A percentile compares a stretch with the other conserved stretches of the same genome.
These are phyloP conservation scores for Fusarium sp. DNA, from an alignment of 2,329 filamentous ascomycete species.

Conservation along the genomic window DNA sequence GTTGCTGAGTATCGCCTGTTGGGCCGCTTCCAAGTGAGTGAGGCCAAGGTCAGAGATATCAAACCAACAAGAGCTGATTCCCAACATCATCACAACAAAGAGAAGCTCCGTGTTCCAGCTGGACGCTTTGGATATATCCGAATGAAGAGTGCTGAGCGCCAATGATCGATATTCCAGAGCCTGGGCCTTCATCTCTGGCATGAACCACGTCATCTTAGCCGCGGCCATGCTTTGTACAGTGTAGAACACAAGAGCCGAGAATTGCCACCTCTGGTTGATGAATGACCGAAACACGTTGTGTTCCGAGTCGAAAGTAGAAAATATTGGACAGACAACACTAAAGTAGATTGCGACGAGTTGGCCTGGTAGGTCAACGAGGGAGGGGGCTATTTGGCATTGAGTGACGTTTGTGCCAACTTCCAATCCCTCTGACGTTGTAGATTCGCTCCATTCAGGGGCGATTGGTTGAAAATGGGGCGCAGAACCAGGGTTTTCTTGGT, in stretches of 20 bases:
- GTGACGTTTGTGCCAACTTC: background rate
- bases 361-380: background rate
- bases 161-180: background rate
- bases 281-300: slow-evolving; percentile 3
- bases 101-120: slow-evolving; percentile 4
- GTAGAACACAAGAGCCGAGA: slow-evolving; percentile 1
- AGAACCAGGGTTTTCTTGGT: background rate
- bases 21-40: slow-evolving; percentile 1
- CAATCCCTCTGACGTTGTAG: background rate
- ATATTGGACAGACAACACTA: slow-evolving; percentile 2
- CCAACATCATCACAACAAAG: background rate
- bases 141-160: slow-evolving; percentile 1
- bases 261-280: background rate
- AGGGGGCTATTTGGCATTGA: background rate
- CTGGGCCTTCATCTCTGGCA: background rate
- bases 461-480: background rate
- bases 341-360: slow-evolving; percentile 9
- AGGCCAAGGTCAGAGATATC: slow-evolving; percentile 4
- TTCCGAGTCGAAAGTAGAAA: slow-evolving; percentile 6
- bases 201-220: background rate
- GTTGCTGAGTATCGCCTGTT: slow-evolving; percentile 3
- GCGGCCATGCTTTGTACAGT: slow-evolving; percentile 4
- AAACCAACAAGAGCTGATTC: slow-evolving; percentile 7
- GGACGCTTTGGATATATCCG: slow-evolving; percentile 2
- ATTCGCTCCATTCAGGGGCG: background rate